Conservation (phyloP, 768 basidiomycete genomes). For the Hericium coralloides region DNA sequence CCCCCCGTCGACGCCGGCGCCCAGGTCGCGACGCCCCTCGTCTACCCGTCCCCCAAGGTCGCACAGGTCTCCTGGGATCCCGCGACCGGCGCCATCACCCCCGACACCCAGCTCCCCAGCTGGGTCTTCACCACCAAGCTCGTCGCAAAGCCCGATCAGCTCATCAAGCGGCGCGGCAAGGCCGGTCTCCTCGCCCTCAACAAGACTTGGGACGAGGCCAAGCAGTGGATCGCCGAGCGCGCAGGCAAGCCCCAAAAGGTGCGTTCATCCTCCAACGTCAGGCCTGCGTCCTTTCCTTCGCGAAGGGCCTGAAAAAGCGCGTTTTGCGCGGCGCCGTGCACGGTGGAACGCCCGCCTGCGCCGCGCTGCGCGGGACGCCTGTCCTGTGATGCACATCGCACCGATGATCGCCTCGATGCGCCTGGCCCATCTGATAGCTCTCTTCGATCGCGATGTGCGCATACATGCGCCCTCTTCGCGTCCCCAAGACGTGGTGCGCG, state of each 20-base stretch:
- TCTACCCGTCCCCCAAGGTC: slow-evolving; percentile 61
- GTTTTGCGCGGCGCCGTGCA: too few species aligned
- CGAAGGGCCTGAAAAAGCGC: too few species aligned
- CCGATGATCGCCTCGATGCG: background rate
- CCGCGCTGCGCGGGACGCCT: background rate
- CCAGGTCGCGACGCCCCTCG: slow-evolving; percentile 44
- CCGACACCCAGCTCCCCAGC: slow-evolving; percentile 53
- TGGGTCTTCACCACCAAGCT: slow-evolving; percentile 85
- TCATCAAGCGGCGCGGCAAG: slow-evolving; percentile 99
- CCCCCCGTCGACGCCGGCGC: slow-evolving; percentile 66
- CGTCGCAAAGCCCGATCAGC: slow-evolving; percentile 95
- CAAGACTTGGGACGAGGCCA: slow-evolving; percentile 85
- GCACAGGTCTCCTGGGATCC: slow-evolving; percentile 87
- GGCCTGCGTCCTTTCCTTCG: too few species aligned
- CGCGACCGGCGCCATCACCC: slow-evolving; percentile 48
- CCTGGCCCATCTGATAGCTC: background rate
- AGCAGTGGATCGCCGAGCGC: slow-evolving; percentile 75
- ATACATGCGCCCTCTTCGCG: background rate
- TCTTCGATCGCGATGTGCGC: slow-evolving; percentile 1
- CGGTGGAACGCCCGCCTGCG: background rate
- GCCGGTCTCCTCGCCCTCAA: slow-evolving; percentile 91
- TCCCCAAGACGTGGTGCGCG: background rate
- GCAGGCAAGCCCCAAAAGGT: slow-evolving; percentile 93
- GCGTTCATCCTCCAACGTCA: slow-evolving; percentile 15
- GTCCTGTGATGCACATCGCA: background rate